phyloP scores from a whole-genome alignment of 768 basidiomycete genomes.

The Kwoniella sp. region DNA sequence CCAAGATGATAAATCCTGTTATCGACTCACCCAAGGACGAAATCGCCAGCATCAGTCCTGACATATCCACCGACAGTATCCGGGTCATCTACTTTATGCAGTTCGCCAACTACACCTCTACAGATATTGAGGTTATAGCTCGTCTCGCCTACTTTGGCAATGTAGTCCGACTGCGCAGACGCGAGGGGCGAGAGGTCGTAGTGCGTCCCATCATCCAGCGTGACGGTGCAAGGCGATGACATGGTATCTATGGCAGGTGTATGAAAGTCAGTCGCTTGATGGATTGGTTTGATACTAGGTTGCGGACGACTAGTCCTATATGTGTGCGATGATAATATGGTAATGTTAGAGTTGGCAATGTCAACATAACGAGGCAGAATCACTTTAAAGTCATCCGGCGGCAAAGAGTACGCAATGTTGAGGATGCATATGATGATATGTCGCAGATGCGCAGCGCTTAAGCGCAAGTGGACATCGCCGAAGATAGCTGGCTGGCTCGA shows the following conservation, averaged over 20 bases:
- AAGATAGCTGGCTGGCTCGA: too few relatives aligned
- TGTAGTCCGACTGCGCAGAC: slow-evolving; percentile 45
- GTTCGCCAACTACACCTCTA: slow-evolving; percentile 47
- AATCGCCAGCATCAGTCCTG: slow-evolving; percentile 43
- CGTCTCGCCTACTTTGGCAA: slow-evolving; percentile 33
- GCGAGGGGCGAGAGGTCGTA: slow-evolving; percentile 52
- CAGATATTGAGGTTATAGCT: slow-evolving; percentile 53
- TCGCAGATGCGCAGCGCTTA: too few relatives aligned
- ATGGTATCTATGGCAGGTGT: too few relatives aligned
- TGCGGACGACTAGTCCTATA: too few relatives aligned
- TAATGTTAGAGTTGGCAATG: too few relatives aligned
- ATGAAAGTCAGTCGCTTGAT: not conserved
- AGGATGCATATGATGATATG: too few relatives aligned
- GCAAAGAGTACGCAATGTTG: too few relatives aligned
- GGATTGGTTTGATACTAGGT: not conserved
- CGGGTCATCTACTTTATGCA: slow-evolving; percentile 49
- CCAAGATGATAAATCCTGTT: too few relatives aligned
- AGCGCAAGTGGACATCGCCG: too few relatives aligned
- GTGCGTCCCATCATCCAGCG: slow-evolving; percentile 50
- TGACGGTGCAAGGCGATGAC: slow-evolving; percentile 45
- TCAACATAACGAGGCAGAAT: too few relatives aligned
- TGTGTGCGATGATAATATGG: too few relatives aligned
- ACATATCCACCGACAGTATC: slow-evolving; percentile 48
- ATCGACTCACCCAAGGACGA: slow-evolving; percentile 52
- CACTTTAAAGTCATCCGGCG: too few relatives aligned